Evolutionary conservation across 495 filamentous ascomycete species (phyloP).

Genomic region (Podospora pseudocomata): DNA sequence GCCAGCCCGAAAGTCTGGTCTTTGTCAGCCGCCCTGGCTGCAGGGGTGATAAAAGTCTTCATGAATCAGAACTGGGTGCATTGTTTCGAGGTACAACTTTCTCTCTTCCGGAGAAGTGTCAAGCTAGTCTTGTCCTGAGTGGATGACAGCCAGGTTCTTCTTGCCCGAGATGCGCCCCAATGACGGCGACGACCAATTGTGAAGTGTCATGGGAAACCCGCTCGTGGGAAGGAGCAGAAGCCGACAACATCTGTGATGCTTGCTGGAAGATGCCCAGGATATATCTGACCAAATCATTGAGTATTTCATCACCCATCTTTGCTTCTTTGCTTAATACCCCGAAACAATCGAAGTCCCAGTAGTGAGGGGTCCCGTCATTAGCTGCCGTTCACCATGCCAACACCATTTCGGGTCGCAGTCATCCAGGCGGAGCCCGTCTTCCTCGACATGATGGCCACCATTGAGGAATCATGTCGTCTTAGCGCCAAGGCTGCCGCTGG

Average conservation of each 20-base stretch:
- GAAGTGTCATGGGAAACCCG: neutral
- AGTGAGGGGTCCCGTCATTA: too few relatives aligned
- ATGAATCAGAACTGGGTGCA: neutral
- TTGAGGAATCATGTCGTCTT: neutral
- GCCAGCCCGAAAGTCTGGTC: constrained; percentile 36
- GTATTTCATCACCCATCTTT: too few relatives aligned
- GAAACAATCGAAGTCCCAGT: too few relatives aligned
- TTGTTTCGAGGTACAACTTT: neutral
- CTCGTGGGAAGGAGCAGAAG: neutral
- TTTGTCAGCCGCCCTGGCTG: constrained; percentile 14
- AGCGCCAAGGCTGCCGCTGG: neutral
- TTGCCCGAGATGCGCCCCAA: neutral
- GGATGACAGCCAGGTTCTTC: neutral
- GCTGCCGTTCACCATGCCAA: neutral
- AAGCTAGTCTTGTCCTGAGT: neutral
- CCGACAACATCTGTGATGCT: neutral
- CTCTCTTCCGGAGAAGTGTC: neutral
- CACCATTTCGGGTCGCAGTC: neutral
- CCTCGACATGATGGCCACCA: neutral
- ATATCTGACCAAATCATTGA: too few relatives aligned
- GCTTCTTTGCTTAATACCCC: too few relatives aligned
- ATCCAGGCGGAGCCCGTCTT: neutral
- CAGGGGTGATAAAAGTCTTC: neutral
- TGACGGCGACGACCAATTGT: neutral
- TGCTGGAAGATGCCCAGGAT: neutral